These are phyloP conservation scores for Aspergillus novoparasiticus DNA, from an alignment of 2,329 filamentous ascomycete genomes.

Conservation along the genomic window DNA sequence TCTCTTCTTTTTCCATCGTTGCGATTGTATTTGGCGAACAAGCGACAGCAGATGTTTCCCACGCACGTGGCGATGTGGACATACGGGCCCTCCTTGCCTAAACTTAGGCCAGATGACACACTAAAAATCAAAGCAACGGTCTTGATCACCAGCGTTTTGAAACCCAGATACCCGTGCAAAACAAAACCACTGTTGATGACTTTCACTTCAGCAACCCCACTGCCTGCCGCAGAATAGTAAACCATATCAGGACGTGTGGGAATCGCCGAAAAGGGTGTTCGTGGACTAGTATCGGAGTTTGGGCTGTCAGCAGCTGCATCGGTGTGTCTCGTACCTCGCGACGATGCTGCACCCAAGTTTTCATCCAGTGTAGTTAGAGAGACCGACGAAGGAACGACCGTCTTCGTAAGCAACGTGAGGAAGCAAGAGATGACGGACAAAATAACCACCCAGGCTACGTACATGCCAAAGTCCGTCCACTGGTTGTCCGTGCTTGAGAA, in stretches of 20 bases:
- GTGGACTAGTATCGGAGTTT: slow-evolving; percentile 45
- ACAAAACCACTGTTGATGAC: slow-evolving; percentile 98
- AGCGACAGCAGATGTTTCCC: slow-evolving; percentile 88
- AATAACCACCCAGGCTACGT: slow-evolving; percentile 69
- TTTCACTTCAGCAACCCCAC: slow-evolving; percentile 94
- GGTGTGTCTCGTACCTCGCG: slow-evolving; percentile 49
- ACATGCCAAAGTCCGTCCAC: slow-evolving; percentile 79
- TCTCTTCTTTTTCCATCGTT: slow-evolving; percentile 95
- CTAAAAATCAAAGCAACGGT: slow-evolving; percentile 80
- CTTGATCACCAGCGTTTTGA: slow-evolving; percentile 85
- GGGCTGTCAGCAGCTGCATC: slow-evolving; percentile 46
- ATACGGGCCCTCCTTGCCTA: slow-evolving; percentile 94
- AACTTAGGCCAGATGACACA: slow-evolving; percentile 86
- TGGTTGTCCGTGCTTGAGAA: slow-evolving; percentile 49
- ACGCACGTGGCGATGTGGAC: slow-evolving; percentile 97
- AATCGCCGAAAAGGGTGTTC: slow-evolving; percentile 32
- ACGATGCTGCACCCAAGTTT: slow-evolving; percentile 73
- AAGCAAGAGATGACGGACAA: slow-evolving; percentile 74
- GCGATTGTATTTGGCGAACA: slow-evolving; percentile 91
- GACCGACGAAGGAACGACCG: slow-evolving; percentile 85
- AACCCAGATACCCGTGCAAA: slow-evolving; percentile 88
- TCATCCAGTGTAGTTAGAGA: slow-evolving; percentile 88
- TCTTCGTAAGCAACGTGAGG: slow-evolving; percentile 87
- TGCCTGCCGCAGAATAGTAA: slow-evolving; percentile 94
- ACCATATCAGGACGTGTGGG: slow-evolving; percentile 69